Percentiles rank a stretch among this genome's conserved stretches.
Evolutionary conservation across 257 asterid species (phyloP).

Genomic region (Echium plantagineum): DNA sequence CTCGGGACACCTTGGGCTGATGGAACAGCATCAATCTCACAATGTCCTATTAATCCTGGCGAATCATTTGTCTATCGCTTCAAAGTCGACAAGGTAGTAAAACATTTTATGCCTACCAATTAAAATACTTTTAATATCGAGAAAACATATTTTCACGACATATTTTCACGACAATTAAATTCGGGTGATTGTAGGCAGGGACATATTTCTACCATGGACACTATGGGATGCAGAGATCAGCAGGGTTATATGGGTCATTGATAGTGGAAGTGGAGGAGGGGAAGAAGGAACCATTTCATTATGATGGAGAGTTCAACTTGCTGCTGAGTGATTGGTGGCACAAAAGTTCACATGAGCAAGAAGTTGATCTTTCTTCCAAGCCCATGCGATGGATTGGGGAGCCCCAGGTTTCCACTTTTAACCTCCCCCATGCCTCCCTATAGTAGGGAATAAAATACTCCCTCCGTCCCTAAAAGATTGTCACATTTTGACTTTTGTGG

Average conservation of each 20-base stretch:
- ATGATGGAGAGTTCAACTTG: slow-evolving; percentile 56
- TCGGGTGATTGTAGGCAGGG: slow-evolving; percentile 71
- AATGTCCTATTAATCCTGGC: slow-evolving; percentile 71
- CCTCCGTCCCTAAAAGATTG: no score
- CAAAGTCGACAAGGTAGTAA: slow-evolving; percentile 43
- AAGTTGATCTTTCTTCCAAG: slow-evolving; percentile 52
- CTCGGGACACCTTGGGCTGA: slow-evolving; percentile 91
- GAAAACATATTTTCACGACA: no score
- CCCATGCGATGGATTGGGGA: slow-evolving; percentile 93
- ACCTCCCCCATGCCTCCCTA: background rate
- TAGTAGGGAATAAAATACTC: no score
- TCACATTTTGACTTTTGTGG: no score
- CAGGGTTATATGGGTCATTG: slow-evolving; percentile 66
- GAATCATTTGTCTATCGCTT: slow-evolving; percentile 57
- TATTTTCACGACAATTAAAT: no score
- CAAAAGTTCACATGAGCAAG: slow-evolving; percentile 41
- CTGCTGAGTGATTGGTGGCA: slow-evolving; percentile 92
- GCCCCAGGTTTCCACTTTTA: slow-evolving; percentile 43
- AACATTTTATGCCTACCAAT: no score
- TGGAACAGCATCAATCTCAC: slow-evolving; percentile 77
- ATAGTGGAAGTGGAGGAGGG: slow-evolving; percentile 64
- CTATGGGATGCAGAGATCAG: slow-evolving; percentile 90
- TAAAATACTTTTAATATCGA: no score
- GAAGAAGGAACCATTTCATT: slow-evolving; percentile 39
- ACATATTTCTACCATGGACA: slow-evolving; percentile 93